Conservation (phyloP, 352 stramenopile species). For the Aphanomyces invadans region DNA sequence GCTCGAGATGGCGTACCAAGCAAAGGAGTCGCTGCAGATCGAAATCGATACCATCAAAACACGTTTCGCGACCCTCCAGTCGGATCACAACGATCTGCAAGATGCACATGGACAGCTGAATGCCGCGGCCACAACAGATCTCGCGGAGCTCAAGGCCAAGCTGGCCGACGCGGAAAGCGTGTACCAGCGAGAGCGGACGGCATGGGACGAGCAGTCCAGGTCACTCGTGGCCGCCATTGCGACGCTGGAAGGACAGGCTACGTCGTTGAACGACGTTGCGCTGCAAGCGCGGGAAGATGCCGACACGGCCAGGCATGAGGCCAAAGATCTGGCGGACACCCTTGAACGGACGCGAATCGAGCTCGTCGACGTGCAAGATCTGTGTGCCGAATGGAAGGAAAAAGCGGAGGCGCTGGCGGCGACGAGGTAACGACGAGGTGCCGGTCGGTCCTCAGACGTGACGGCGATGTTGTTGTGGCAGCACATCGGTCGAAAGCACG, state of each 20-base stretch:
- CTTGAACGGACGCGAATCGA: neutral
- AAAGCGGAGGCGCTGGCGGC: slow-evolving; percentile 41
- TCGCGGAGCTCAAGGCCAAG: slow-evolving; percentile 33
- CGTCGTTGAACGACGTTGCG: slow-evolving; percentile 22
- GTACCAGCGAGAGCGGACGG: slow-evolving; percentile 25
- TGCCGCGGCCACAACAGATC: slow-evolving; percentile 31
- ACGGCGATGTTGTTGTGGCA: no score
- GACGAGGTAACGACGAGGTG: slow-evolving; percentile 53
- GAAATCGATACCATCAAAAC: slow-evolving; percentile 51
- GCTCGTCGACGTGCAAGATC: slow-evolving; percentile 23
- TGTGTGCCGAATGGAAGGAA: slow-evolving; percentile 43
- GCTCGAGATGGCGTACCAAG: slow-evolving; percentile 45
- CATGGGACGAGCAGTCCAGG: neutral
- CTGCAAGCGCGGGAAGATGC: slow-evolving; percentile 19
- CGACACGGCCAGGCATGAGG: neutral
- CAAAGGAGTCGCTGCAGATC: slow-evolving; percentile 44
- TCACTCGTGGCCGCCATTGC: neutral
- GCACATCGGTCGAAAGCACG: slow-evolving; percentile 34
- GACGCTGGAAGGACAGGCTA: slow-evolving; percentile 26
- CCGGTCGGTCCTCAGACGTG: no score
- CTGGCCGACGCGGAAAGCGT: slow-evolving; percentile 31
- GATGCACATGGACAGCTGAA: slow-evolving; percentile 46
- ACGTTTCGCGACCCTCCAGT: slow-evolving; percentile 41
- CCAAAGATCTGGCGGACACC: neutral
- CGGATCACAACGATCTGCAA: slow-evolving; percentile 47